A percentile compares a stretch with the other conserved stretches of the same genome.
Evolutionary conservation across 768 basidiomycete genomes (phyloP).

Genomic region (Suillus americanus): DNA sequence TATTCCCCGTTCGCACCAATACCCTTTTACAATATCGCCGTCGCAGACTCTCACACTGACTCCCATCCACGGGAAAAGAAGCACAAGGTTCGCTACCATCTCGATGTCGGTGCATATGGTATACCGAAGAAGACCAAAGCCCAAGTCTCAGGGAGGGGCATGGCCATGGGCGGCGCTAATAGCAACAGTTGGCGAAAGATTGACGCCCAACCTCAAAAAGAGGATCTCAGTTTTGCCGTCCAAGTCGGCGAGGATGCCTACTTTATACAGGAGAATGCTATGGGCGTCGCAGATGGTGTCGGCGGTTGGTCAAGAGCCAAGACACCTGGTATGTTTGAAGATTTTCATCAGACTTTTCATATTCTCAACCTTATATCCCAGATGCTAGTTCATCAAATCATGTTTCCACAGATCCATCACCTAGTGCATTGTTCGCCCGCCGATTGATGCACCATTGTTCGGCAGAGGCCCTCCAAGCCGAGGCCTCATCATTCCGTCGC

Average conservation of each 20-base stretch:
- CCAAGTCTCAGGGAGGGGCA: conserved; percentile 27
- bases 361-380: conserved; percentile 1
- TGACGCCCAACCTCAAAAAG: conserved; percentile 25
- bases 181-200: conserved; percentile 27
- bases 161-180: conserved; percentile 7
- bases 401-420: conserved; percentile 39
- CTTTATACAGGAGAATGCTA: conserved; percentile 76
- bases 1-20: conserved; percentile 34
- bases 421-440: conserved; percentile 64
- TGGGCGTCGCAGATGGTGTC: conserved; percentile 95
- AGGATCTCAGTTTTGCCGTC: conserved; percentile 51
- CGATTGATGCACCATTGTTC: conserved; percentile 87
- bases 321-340: conserved; percentile 31
- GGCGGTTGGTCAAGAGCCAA: conserved; percentile 77
- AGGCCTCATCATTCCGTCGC: conserved; percentile 9
- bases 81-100: conserved; percentile 41
- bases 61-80: conserved; percentile 32
- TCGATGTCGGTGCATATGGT: conserved; percentile 83
- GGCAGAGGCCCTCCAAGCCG: conserved; percentile 41
- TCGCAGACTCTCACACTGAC: conserved; percentile 23
- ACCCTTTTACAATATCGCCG: conserved; percentile 26
- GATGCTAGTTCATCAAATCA: conserved; percentile 25
- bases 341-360: not conserved
- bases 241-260: conserved; percentile 95
- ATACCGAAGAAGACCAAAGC: conserved; percentile 60